Evolutionary conservation across 139 green algal genomes (phyloP), one percentile per base, ranked within the genome.

Genomic region (Edaphochlamys debaryana): DNA sequence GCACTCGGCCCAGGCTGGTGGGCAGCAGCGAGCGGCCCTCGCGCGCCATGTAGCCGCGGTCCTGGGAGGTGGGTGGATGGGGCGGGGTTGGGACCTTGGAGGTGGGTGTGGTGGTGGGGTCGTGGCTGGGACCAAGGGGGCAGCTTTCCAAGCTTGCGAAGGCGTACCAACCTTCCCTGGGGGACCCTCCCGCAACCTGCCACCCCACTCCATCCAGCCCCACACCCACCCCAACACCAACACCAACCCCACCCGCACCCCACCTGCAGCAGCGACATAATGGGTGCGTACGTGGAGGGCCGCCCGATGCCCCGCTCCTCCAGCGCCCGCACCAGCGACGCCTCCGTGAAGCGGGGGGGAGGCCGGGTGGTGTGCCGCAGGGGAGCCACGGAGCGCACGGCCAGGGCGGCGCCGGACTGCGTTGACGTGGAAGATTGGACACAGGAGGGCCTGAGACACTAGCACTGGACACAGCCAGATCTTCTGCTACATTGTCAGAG

Each of bases 221-320:
- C n/a, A n/a, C n/a, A n/a, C n/a, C n/a, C n/a, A n/a, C n/a, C n/a
- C n/a, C n/a, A n/a, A n/a, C n/a, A n/a, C n/a, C n/a, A n/a, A n/a
- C n/a, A n/a, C n/a, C n/a, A n/a, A n/a, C 19, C n/a, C 45, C 45
- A 36, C 22, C 13, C 0, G 19, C n/a, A n/a, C 41, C 77, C 69
- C 81, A 92, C 92, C 89, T 95, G 88, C 64, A 98, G 91, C 79
- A 97, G 62, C n/a, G 79, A 67, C 22, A 99, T 82, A 70, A 91
- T 97, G 58, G 93, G 79, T 2, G 95, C 96, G 80, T 98, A 99
- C 8, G 97, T 99, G 54, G 94, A 98, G 66, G 97, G 97, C 17
- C 97, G 86, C 0, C 97, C 97, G 20, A 99, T 96, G 52, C 96
- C 96, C 23, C 77, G 66, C 85, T 96, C 93, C 89, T 99, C 96